A percentile compares a stretch with the other conserved stretches of the same genome.
Evolutionary conservation across 345 rosid genomes (phyloP).

Genomic region (Raphanus raphanistrum): DNA sequence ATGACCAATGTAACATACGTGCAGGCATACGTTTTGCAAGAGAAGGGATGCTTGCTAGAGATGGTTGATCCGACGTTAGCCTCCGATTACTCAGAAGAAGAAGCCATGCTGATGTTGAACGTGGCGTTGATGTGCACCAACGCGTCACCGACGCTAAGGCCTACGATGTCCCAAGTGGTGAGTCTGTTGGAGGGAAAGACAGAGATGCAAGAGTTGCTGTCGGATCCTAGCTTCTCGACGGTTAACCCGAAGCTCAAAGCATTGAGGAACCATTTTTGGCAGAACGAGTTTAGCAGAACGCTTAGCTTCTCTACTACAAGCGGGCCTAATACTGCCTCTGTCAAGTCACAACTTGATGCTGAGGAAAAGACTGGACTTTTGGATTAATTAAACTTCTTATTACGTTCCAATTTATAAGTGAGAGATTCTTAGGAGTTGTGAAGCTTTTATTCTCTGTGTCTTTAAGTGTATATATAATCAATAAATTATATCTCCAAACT

Average conservation of each 20-base stretch:
- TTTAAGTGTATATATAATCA: slow-evolving; percentile 27
- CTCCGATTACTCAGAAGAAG: slow-evolving; percentile 58
- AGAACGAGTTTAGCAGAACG: slow-evolving; percentile 54
- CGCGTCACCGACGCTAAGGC: slow-evolving; percentile 83
- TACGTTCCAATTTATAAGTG: not conserved
- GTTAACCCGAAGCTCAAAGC: slow-evolving; percentile 64
- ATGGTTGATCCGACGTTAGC: slow-evolving; percentile 63
- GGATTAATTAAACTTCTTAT: slow-evolving; percentile 13
- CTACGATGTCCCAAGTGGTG: slow-evolving; percentile 85
- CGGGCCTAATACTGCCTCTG: slow-evolving; percentile 39
- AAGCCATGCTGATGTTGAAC: slow-evolving; percentile 71
- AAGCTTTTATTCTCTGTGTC: not conserved
- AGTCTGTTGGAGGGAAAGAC: slow-evolving; percentile 82
- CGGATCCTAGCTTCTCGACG: slow-evolving; percentile 68
- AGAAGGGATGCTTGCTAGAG: slow-evolving; percentile 61
- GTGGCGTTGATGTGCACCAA: slow-evolving; percentile 80
- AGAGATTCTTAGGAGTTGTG: not conserved
- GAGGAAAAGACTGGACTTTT: slow-evolving; percentile 43
- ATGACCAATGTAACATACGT: not conserved
- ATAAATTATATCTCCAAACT: not conserved
- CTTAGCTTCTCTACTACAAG: slow-evolving; percentile 50
- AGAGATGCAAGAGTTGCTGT: slow-evolving; percentile 63
- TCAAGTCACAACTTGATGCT: slow-evolving; percentile 30
- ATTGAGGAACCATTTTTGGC: slow-evolving; percentile 82
- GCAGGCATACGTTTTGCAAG: slow-evolving; percentile 79